Percentiles rank a stretch among this genome's conserved stretches.
Evolutionary conservation across 1,284 basidiomycete genomes (phyloP).

Genomic region (Fistulinella cinereoalba): DNA sequence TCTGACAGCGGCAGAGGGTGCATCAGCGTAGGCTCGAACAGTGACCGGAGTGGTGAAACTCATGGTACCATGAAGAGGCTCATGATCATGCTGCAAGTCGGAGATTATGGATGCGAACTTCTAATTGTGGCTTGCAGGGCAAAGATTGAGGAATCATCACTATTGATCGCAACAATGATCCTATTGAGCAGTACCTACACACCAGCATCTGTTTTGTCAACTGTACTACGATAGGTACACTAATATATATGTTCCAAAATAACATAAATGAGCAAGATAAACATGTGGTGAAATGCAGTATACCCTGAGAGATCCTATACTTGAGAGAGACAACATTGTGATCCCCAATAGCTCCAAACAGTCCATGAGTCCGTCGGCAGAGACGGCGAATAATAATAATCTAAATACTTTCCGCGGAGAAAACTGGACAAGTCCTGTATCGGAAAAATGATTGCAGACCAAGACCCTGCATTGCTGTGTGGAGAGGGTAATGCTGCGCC

Average conservation of each 20-base stretch:
- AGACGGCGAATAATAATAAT: constrained; percentile 32
- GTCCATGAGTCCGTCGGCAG: constrained; percentile 29
- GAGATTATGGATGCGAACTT: too few species aligned
- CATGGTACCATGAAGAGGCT: too few species aligned
- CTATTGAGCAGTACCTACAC: constrained; percentile 15
- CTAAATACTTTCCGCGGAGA: constrained; percentile 28
- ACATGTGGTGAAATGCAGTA: constrained; percentile 35
- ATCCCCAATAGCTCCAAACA: constrained; percentile 34
- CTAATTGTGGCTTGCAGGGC: too few species aligned
- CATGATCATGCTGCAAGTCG: too few species aligned
- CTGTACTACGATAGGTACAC: constrained; percentile 29
- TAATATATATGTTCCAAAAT: constrained; percentile 37
- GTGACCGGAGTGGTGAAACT: constrained; percentile 21
- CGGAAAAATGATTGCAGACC: background rate
- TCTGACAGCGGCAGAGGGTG: constrained; percentile 32
- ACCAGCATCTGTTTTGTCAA: constrained; percentile 2
- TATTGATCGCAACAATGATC: background rate
- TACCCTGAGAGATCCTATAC: constrained; percentile 34
- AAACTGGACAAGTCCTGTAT: constrained; percentile 11
- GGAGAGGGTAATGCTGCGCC: background rate
- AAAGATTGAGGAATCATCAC: too few species aligned
- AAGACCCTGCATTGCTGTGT: background rate
- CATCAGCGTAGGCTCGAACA: constrained; percentile 37
- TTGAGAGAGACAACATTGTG: constrained; percentile 25
- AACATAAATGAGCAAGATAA: constrained; percentile 40